Percentiles rank a stretch among this genome's conserved stretches.
Evolutionary conservation across 176 grass and related monocot species (phyloP).

Genomic region (Guadua angustifolia): DNA sequence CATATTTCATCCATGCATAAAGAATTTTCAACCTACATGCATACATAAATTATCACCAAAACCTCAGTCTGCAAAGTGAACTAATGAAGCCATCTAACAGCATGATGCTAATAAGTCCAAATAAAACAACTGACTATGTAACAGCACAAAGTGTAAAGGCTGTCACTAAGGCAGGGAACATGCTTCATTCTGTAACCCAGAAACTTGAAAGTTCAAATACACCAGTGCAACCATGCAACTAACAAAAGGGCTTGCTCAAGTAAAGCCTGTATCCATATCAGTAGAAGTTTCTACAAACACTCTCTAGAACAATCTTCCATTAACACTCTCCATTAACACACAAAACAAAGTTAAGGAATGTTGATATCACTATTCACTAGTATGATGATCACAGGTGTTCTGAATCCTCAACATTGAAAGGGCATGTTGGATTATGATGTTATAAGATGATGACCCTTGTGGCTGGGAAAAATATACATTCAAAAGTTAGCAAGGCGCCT

Average conservation of each 20-base stretch:
- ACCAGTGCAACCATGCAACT: too few relatives aligned
- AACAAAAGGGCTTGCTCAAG: too few relatives aligned
- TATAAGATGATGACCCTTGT: slow-evolving; percentile 81
- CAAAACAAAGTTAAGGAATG: too few relatives aligned
- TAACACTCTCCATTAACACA: too few relatives aligned
- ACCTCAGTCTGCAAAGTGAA: not conserved
- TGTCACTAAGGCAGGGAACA: too few relatives aligned
- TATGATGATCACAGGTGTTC: not conserved
- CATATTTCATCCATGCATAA: not conserved
- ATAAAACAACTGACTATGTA: slow-evolving; percentile 29
- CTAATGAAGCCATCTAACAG: slow-evolving; percentile 14
- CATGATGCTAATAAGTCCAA: not conserved
- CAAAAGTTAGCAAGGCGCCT: slow-evolving; percentile 17
- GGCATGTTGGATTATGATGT: slow-evolving; percentile 86
- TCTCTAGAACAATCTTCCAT: too few relatives aligned
- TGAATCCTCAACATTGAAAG: slow-evolving; percentile 78
- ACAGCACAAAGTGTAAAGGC: slow-evolving; percentile 5
- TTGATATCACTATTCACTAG: not conserved
- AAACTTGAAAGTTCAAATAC: too few relatives aligned
- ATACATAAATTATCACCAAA: not conserved
- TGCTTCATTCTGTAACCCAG: too few relatives aligned
- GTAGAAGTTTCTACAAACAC: too few relatives aligned
- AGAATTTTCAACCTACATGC: slow-evolving; percentile 18
- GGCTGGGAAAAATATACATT: slow-evolving; percentile 53
- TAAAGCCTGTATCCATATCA: too few relatives aligned